Base-by-base conservation (phyloP, 192 early-diverging fungal genomes). In the Coemansia sp. region DNA sequence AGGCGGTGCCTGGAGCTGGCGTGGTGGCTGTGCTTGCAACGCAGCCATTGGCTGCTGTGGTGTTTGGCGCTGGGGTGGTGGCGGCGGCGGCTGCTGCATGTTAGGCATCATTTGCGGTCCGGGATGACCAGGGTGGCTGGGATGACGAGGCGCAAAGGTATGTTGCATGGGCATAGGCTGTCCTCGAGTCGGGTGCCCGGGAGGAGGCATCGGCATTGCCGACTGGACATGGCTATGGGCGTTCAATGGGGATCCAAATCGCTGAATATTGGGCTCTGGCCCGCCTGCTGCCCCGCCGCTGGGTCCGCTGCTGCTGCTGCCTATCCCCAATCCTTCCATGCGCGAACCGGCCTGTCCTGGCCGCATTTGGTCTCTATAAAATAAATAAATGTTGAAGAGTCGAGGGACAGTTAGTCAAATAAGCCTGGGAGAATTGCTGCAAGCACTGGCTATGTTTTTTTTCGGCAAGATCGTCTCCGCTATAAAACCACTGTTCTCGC, bases 191-290 rank as follows among this genome's bases (percentile, higher is more conserved):
- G 42, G 39, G 19, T 68, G 75, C 32, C 46, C 43, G 0, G 55
- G 52, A 36, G 63, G 59, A 4, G 68, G 68, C 56, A 68, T 41
- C 1, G 68, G 64, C 58, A 76, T 76, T 11, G 74, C 68, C 21
- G 75, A 64, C 11, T 48, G 52, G 0, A n/a, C 52, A 34, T 53
- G 52, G 24, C 50, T 43, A 39, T 62, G 60, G 33, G 40, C 33
- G 8, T 63, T 56, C 56, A 58, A 26, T 19, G 52, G 60, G 14
- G 68, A 56, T 29, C 54, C 56, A 42, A 57, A 65, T 8, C 54
- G 63, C 17, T 53, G 29, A 19, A 38, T 34, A 29, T 19, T 36
- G 41, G 42, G 41, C 22, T 65, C 63, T 26, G 63, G 43, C 14
- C 54, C 54, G 29, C 29, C 32, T 1, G 32, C 35, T 15, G 26